phyloP scores from a whole-genome alignment of 2,329 filamentous ascomycete species.

The Monosporascus sp. region DNA sequence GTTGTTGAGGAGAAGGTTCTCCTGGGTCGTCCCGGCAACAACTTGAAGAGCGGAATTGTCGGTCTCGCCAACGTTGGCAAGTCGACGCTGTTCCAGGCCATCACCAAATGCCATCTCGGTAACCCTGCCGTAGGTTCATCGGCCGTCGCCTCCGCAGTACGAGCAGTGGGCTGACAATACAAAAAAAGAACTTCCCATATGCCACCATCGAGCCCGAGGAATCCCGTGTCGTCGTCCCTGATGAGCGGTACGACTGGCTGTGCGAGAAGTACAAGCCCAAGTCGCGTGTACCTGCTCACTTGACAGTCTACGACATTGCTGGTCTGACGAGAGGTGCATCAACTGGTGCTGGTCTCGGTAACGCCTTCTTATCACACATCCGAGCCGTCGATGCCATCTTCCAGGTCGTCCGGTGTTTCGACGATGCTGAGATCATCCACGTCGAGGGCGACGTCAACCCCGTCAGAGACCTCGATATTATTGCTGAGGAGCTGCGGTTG shows the following conservation, averaged over 20 bases:
- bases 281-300: constrained; percentile 90
- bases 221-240: constrained; percentile 92
- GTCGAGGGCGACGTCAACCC: constrained; percentile 98
- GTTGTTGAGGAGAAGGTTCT: constrained; percentile 93
- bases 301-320: constrained; percentile 98
- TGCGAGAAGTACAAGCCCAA: constrained; percentile 97
- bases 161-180: constrained; percentile 28
- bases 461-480: constrained; percentile 88
- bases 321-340: constrained; percentile 94
- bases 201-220: constrained; percentile 99
- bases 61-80: constrained; percentile 99
- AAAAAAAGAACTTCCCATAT: constrained; percentile 84
- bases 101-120: constrained; percentile 94
- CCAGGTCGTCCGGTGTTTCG: constrained; percentile 94
- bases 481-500: constrained; percentile 90
- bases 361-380: constrained; percentile 97
- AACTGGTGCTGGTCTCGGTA: constrained; percentile 94
- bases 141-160: constrained; percentile 20
- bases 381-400: constrained; percentile 97
- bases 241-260: constrained; percentile 94
- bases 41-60: constrained; percentile 98
- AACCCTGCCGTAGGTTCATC: constrained; percentile 77
- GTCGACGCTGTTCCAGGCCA: constrained; percentile 98
- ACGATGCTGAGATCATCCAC: constrained; percentile 99
- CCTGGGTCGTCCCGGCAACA: constrained; percentile 94